Conservation (phyloP, 768 basidiomycete species). For the Roridomyces roridus region DNA sequence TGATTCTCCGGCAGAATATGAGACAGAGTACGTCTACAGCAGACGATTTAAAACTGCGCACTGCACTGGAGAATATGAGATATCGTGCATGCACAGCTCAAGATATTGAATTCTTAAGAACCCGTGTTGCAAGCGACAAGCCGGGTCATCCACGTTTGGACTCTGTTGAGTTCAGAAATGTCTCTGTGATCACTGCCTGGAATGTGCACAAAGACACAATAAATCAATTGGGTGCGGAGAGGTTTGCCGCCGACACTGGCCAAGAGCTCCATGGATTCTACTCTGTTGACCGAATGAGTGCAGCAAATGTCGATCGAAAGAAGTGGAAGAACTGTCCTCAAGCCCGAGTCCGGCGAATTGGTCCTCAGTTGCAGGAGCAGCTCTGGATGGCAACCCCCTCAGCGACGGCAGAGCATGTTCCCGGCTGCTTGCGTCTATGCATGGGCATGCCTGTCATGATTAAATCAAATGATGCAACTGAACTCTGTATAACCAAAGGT, state of each 20-base stretch:
- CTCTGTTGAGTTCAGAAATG: slow-evolving; percentile 30
- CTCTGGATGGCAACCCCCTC: slow-evolving; percentile 32
- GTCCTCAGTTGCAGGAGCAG: slow-evolving; percentile 15
- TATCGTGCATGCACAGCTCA: slow-evolving; percentile 38
- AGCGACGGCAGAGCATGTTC: slow-evolving; percentile 29
- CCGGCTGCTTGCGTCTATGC: slow-evolving; percentile 36
- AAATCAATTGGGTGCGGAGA: slow-evolving; percentile 32
- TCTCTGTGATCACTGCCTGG: slow-evolving; percentile 40
- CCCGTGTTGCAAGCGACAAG: slow-evolving; percentile 20
- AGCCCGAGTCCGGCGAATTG: not conserved
- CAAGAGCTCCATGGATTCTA: slow-evolving; percentile 33
- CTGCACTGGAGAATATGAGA: slow-evolving; percentile 35
- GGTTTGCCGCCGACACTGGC: slow-evolving; percentile 37
- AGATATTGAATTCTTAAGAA: slow-evolving; percentile 36
- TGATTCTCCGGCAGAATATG: slow-evolving; percentile 32
- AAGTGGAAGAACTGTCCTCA: not conserved
- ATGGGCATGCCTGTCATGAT: slow-evolving; percentile 34
- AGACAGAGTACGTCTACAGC: slow-evolving; percentile 29
- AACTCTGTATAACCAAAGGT: slow-evolving; percentile 39
- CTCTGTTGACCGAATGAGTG: slow-evolving; percentile 20
- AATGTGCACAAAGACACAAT: slow-evolving; percentile 38
- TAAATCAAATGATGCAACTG: not conserved
- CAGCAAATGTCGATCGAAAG: not conserved
- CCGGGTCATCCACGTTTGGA: slow-evolving; percentile 13
- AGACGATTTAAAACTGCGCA: slow-evolving; percentile 34